Percentiles rank a stretch among this genome's conserved stretches.
These are phyloP conservation scores for Leptographium galeiforme DNA, from an alignment of 2,329 filamentous ascomycete genomes.

Conservation along the genomic window DNA sequence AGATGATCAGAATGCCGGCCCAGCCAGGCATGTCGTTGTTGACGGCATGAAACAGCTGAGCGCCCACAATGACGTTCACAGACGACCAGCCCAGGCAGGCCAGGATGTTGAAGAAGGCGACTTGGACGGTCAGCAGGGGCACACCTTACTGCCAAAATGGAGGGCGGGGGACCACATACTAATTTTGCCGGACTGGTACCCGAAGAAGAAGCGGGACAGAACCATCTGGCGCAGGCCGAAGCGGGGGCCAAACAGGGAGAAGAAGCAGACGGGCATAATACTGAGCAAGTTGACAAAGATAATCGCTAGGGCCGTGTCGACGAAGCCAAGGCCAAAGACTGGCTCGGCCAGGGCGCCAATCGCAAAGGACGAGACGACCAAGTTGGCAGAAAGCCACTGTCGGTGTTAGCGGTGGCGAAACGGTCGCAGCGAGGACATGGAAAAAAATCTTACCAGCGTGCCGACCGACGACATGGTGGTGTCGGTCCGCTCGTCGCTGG, in stretches of 20 bases:
- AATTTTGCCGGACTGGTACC: slow-evolving; percentile 50
- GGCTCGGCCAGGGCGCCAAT: slow-evolving; percentile 58
- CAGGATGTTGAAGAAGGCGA: slow-evolving; percentile 57
- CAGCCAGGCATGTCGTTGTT: slow-evolving; percentile 56
- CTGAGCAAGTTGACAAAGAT: slow-evolving; percentile 64
- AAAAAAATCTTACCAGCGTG: slow-evolving; percentile 46
- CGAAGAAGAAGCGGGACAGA: slow-evolving; percentile 46
- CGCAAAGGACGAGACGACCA: slow-evolving; percentile 65
- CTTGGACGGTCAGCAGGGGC: slow-evolving; percentile 20
- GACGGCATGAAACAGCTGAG: slow-evolving; percentile 62
- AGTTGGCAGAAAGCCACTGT: slow-evolving; percentile 65
- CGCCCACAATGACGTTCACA: slow-evolving; percentile 69
- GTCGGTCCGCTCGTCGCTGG: slow-evolving; percentile 54
- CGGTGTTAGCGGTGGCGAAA: neutral
- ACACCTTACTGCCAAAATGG: neutral
- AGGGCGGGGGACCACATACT: slow-evolving; percentile 29
- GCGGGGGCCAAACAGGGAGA: slow-evolving; percentile 40
- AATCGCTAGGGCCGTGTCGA: slow-evolving; percentile 58
- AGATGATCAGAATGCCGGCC: slow-evolving; percentile 64
- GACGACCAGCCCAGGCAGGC: slow-evolving; percentile 64
- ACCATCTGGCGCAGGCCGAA: slow-evolving; percentile 49
- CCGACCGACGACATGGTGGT: slow-evolving; percentile 52
- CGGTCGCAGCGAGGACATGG: neutral
- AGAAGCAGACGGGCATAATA: slow-evolving; percentile 39
- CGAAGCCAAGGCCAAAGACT: slow-evolving; percentile 56